phyloP scores from a whole-genome alignment of 2,329 filamentous ascomycete genomes.

The Stagonosporopsis cucurbitacearum region DNA sequence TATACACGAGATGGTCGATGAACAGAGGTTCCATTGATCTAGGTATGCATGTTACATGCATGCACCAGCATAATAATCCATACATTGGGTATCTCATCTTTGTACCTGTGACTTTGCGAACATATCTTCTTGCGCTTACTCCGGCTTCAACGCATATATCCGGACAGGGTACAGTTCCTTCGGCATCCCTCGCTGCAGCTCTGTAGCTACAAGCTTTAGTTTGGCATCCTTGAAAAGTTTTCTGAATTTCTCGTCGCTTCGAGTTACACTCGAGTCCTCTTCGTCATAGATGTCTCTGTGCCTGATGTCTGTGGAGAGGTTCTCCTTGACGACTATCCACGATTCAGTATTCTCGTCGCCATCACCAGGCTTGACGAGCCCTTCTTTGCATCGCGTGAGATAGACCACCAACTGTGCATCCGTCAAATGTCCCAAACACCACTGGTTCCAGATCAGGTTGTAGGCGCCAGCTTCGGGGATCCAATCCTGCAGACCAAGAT shows the following conservation, averaged over 20 bases:
- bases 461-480: constrained; percentile 60
- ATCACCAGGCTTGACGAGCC: constrained; percentile 48
- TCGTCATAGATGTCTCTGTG: constrained; percentile 75
- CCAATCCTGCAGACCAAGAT: constrained; percentile 78
- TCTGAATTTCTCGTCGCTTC: constrained; percentile 75
- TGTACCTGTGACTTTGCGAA: background rate
- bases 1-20: background rate
- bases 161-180: constrained; percentile 74
- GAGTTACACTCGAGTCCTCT: constrained; percentile 77
- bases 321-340: constrained; percentile 81
- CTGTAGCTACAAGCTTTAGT: constrained; percentile 60
- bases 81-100: constrained; percentile 17
- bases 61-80: constrained; percentile 5
- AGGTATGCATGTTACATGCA: background rate
- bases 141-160: constrained; percentile 77
- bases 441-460: constrained; percentile 87
- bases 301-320: constrained; percentile 63
- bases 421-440: constrained; percentile 84
- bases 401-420: constrained; percentile 75
- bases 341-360: constrained; percentile 50
- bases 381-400: constrained; percentile 65
- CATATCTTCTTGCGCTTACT: constrained; percentile 19
- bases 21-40: background rate
- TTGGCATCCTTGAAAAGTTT: constrained; percentile 72
- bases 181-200: constrained; percentile 66